Evolutionary conservation across 495 filamentous ascomycete species (phyloP).

Genomic region (Hypoxylon rickii): DNA sequence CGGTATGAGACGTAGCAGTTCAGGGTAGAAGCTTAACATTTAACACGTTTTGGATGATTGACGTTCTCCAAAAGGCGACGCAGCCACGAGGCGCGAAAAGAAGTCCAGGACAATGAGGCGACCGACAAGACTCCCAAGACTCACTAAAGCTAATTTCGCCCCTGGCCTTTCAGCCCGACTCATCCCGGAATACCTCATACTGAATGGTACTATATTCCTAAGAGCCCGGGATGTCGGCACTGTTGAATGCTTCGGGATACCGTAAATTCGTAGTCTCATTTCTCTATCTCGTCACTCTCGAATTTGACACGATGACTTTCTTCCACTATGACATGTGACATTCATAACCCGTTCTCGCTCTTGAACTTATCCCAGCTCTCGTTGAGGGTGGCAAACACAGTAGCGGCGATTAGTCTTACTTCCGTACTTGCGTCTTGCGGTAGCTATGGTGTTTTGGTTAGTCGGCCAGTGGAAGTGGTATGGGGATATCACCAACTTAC

Average conservation of each 20-base stretch:
- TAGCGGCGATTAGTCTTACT: slow-evolving; percentile 86
- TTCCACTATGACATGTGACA: background rate
- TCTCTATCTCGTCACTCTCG: slow-evolving; percentile 16
- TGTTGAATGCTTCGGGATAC: slow-evolving; percentile 5
- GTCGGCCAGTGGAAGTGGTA: slow-evolving; percentile 1
- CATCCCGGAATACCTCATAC: background rate
- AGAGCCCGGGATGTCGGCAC: slow-evolving; percentile 1
- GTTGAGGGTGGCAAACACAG: slow-evolving; percentile 91
- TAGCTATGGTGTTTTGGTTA: slow-evolving; percentile 61
- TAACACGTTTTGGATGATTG: too few relatives aligned
- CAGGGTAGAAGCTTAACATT: too few relatives aligned
- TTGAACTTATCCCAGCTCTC: slow-evolving; percentile 99
- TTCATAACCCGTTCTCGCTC: slow-evolving; percentile 77
- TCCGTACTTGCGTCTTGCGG: slow-evolving; percentile 88
- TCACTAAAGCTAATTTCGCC: too few relatives aligned
- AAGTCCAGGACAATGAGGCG: too few relatives aligned
- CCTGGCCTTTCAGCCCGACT: background rate
- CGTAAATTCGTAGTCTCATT: slow-evolving; percentile 28
- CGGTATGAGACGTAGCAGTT: background rate
- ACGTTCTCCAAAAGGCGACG: too few relatives aligned
- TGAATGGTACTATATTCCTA: background rate
- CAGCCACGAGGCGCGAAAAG: too few relatives aligned
- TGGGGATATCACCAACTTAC: slow-evolving; percentile 56
- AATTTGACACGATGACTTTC: background rate
- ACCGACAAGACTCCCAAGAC: too few relatives aligned